These are phyloP conservation scores for Penicillium silybi DNA, from an alignment of 495 filamentous ascomycete species.

Conservation along the genomic window DNA sequence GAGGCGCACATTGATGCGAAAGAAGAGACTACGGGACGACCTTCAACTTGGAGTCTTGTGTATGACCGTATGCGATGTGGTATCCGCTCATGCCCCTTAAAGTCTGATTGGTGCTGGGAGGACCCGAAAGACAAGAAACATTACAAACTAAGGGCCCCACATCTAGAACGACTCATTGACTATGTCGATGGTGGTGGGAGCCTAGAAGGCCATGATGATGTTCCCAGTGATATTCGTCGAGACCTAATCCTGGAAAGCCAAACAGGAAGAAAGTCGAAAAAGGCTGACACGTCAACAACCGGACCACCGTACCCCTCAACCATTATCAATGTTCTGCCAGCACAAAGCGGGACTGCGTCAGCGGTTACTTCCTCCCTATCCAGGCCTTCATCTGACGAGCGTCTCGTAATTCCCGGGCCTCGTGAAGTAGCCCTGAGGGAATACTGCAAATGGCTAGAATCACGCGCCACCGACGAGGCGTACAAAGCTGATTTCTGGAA, in stretches of 20 bases:
- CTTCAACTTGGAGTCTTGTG: conserved; percentile 3
- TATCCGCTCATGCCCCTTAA: conserved; percentile 3
- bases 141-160: conserved; percentile 12
- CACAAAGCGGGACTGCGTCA: background rate
- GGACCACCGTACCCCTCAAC: conserved; percentile 4
- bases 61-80: conserved; percentile 3
- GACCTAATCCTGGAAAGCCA: conserved; percentile 8
- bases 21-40: conserved; percentile 7
- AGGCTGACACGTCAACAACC: conserved; percentile 2
- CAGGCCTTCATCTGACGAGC: conserved; percentile 2
- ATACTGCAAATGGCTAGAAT: conserved; percentile 22
- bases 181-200: conserved; percentile 8
- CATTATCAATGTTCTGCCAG: conserved; percentile 5
- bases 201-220: conserved; percentile 2
- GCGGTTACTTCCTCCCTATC: conserved; percentile 6
- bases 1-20: conserved; percentile 10
- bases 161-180: conserved; percentile 16
- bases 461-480: conserved; percentile 13
- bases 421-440: conserved; percentile 12
- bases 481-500: conserved; percentile 21
- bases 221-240: conserved; percentile 8
- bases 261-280: conserved; percentile 8
- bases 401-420: conserved; percentile 13
- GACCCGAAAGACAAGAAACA: conserved; percentile 16
- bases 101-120: conserved; percentile 20